Conservation (phyloP, 768 basidiomycete species). For the Boletus rufocinnamomeus region DNA sequence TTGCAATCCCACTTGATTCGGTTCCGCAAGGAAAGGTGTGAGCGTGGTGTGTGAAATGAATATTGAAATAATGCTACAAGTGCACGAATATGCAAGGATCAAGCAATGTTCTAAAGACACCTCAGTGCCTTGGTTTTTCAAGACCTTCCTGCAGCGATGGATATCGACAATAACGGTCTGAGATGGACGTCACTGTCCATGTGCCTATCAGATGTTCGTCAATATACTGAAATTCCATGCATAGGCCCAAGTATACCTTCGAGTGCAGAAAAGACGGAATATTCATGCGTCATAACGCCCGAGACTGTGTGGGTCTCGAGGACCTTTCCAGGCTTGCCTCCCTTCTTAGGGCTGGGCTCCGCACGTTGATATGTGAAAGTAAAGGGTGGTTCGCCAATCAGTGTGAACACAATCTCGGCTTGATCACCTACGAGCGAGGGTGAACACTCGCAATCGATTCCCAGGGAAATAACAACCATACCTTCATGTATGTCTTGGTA, state of each 20-base stretch:
- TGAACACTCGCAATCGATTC: not conserved
- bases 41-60: constrained; percentile 5
- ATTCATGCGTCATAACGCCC: constrained; percentile 68
- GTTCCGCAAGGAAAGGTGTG: not conserved
- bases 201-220: constrained; percentile 54
- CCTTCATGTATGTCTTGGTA: constrained; percentile 92
- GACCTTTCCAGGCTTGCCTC: constrained; percentile 71
- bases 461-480: constrained; percentile 18
- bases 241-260: constrained; percentile 63
- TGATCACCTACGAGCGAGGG: constrained; percentile 64
- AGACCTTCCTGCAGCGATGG: constrained; percentile 62
- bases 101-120: constrained; percentile 10
- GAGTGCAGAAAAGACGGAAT: constrained; percentile 88
- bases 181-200: constrained; percentile 91
- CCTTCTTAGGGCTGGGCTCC: constrained; percentile 67
- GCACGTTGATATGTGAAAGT: constrained; percentile 93
- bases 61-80: constrained; percentile 27
- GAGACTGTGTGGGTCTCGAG: constrained; percentile 91
- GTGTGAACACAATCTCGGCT: constrained; percentile 89
- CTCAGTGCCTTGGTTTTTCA: constrained; percentile 37
- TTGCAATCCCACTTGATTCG: constrained; percentile 5
- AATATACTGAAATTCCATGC: not conserved
- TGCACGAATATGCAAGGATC: constrained; percentile 26
- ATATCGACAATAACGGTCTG: constrained; percentile 88
- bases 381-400: constrained; percentile 92